phyloP scores from a whole-genome alignment of 768 basidiomycete genomes.

The Leccinellum luteum region DNA sequence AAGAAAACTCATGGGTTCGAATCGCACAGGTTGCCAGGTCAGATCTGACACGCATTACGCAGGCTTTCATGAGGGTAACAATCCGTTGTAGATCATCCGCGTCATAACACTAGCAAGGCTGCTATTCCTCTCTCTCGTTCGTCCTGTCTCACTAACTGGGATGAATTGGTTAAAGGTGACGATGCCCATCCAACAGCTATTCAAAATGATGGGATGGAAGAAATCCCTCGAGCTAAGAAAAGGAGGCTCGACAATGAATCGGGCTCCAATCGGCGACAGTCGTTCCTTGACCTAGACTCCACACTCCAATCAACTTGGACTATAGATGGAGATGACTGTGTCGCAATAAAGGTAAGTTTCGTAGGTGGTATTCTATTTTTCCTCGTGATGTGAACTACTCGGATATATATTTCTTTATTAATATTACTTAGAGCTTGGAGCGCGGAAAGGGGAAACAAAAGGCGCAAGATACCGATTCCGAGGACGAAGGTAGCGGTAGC shows the following conservation, averaged over 20 bases:
- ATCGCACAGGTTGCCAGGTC: not conserved
- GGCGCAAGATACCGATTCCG: not conserved
- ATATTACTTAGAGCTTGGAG: not conserved
- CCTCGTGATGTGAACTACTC: not conserved
- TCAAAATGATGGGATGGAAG: not conserved
- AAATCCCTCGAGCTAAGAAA: not conserved
- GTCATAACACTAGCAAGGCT: constrained; percentile 76
- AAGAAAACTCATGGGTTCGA: constrained; percentile 34
- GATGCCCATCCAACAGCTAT: not conserved
- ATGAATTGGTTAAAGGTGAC: not conserved
- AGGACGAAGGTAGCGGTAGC: not conserved
- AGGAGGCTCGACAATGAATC: not conserved
- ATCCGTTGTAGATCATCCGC: constrained; percentile 82
- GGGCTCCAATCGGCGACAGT: not conserved
- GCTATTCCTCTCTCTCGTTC: not conserved
- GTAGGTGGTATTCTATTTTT: not conserved
- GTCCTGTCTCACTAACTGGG: too few relatives aligned
- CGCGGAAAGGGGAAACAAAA: not conserved
- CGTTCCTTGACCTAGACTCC: not conserved
- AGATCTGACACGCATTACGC: constrained; percentile 13
- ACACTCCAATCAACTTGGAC: not conserved
- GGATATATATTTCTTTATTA: not conserved
- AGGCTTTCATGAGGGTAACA: constrained; percentile 91
- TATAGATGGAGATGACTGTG: not conserved
- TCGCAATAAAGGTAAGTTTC: not conserved